Evolutionary conservation across 1,284 basidiomycete species (phyloP).

Genomic region (Apiotrichum laibachii): DNA sequence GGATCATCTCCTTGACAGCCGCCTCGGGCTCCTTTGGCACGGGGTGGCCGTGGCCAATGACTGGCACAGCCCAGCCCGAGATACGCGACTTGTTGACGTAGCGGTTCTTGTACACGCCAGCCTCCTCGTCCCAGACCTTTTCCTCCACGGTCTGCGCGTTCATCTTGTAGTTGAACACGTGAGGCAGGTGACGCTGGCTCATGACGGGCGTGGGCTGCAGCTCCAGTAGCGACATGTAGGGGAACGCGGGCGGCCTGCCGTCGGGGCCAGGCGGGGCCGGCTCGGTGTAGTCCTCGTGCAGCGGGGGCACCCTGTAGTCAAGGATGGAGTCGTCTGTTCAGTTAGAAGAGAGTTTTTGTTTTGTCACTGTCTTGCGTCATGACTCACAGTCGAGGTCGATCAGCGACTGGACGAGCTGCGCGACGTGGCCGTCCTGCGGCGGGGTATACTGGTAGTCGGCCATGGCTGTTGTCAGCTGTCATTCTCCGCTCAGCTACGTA

Average conservation of each 20-base stretch:
- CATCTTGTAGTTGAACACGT: conserved; percentile 31
- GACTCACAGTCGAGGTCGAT: conserved; percentile 69
- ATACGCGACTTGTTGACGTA: conserved; percentile 36
- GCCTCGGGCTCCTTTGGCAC: conserved; percentile 64
- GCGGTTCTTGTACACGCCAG: conserved; percentile 30
- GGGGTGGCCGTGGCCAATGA: conserved; percentile 27
- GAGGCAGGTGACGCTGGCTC: conserved; percentile 31
- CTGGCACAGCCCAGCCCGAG: conserved; percentile 24
- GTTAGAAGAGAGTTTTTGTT: background rate
- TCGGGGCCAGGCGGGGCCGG: conserved; percentile 23
- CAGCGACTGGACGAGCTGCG: conserved; percentile 68
- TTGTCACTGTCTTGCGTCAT: background rate
- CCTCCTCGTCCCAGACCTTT: conserved; percentile 33
- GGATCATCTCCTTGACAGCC: conserved; percentile 50
- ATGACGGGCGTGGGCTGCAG: conserved; percentile 43
- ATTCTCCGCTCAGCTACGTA: conserved; percentile 52
- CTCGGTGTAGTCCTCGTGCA: conserved; percentile 61
- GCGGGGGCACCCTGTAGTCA: conserved; percentile 64
- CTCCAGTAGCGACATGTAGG: conserved; percentile 33
- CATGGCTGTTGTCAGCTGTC: conserved; percentile 69
- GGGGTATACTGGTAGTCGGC: conserved; percentile 86
- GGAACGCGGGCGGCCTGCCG: conserved; percentile 10
- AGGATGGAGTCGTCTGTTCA: conserved; percentile 66
- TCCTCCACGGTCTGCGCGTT: conserved; percentile 27
- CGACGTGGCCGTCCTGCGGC: conserved; percentile 64